These are phyloP conservation scores for Speleostelium caveatum DNA, from an alignment of 78 protist genomes.

Conservation along the genomic window DNA sequence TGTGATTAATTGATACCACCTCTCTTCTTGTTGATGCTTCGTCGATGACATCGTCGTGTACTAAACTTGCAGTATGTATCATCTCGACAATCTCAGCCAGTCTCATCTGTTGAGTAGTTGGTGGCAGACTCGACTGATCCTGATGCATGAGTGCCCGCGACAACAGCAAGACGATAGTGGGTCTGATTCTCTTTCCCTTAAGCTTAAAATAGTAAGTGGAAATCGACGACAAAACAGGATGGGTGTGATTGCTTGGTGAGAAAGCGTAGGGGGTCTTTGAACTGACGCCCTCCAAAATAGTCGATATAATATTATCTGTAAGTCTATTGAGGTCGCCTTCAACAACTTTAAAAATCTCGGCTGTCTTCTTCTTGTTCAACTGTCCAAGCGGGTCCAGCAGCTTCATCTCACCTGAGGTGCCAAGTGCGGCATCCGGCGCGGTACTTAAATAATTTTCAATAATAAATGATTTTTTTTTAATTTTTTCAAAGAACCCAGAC, in stretches of 20 bases:
- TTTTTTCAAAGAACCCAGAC: slow-evolving; percentile 42
- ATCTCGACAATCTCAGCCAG: slow-evolving; percentile 93
- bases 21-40: slow-evolving; percentile 57
- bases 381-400: slow-evolving; percentile 42
- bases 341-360: slow-evolving; percentile 42
- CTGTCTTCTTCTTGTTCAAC: neutral
- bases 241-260: slow-evolving; percentile 4
- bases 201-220: slow-evolving; percentile 53
- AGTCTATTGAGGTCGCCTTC: slow-evolving; percentile 27
- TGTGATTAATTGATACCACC: slow-evolving; percentile 21
- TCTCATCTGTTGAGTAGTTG: neutral
- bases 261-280: neutral
- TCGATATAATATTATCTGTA: slow-evolving; percentile 40
- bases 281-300: slow-evolving; percentile 15
- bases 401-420: neutral
- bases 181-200: slow-evolving; percentile 67
- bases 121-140: neutral
- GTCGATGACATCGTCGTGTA: slow-evolving; percentile 94
- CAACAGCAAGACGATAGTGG: slow-evolving; percentile 28
- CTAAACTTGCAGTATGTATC: slow-evolving; percentile 95
- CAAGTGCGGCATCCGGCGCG: neutral
- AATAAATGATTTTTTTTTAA: slow-evolving; percentile 57
- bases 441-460: slow-evolving; percentile 7
- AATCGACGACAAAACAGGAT: slow-evolving; percentile 22
- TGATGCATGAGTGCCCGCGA: neutral